Evolutionary conservation across 371 early-diverging fungal species (phyloP), one percentile per base, ranked within the genome.

Genomic region (Phascolomyces articulosus): DNA sequence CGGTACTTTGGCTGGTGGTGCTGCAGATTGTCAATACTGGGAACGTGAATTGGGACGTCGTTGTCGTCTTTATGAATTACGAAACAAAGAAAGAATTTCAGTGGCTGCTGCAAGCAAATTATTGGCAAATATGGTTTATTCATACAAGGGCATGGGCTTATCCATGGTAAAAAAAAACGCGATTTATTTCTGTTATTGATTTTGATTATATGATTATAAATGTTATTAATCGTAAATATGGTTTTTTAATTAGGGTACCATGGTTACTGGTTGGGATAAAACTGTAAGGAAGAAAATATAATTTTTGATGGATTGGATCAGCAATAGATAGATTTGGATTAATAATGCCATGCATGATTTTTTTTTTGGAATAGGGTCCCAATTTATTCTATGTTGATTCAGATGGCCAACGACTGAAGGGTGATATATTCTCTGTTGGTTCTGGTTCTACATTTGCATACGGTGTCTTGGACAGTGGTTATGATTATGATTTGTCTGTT

Each of bases 1-100:
- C 65, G 99, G 99, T 51, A 99, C 99, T 24, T 98, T 99, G 98
- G 99, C 99, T 41, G 99, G 99, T 66, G 99, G 99, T 82, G 99
- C 99, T 27, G 99, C 99, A n/a, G 99, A 99, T 79, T 99, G 99
- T 86, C 92, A 91, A 58, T 99, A 91, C 82, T 99, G 99, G 99
- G 99, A 99, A 77, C 93, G 99, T 60, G 95, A 97, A 70, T 91
- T 99, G 68, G 99, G 99, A 18, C 87, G 96, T 70, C 90, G 97
- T 64, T 99, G 98, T 85, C 79, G 96, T 78, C 78, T 96, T 64
- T 96, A 98, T 74, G 99, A 99, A 83, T 86, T 99, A 60, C 87
- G 95, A 69, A 97, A 99, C 86, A 97, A 96, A 80, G 97, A 97
- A 83, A 91, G 98, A 59, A 99, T 99, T 69, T 94, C 98, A 15